phyloP scores from a whole-genome alignment of 2,329 filamentous ascomycete genomes.

The Cordyceps cateniannulata region DNA sequence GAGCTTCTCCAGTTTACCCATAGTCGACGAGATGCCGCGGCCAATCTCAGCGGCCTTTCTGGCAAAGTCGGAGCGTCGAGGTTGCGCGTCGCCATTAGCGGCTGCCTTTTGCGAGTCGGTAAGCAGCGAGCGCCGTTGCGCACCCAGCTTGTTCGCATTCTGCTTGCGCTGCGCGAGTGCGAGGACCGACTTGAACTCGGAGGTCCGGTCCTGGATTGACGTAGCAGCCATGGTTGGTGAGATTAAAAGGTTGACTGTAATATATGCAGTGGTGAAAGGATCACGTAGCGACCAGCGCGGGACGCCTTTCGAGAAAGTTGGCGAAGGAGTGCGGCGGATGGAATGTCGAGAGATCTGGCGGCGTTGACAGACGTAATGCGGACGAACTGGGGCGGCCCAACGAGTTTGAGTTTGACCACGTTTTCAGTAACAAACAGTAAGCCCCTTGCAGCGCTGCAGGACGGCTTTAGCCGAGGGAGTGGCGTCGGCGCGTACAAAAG shows the following conservation, averaged over 20 bases:
- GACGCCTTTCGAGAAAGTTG: slow-evolving; percentile 1
- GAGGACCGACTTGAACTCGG: slow-evolving; percentile 90
- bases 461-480: slow-evolving; percentile 8
- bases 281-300: slow-evolving; percentile 30
- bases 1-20: slow-evolving; percentile 90
- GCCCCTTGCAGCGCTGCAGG: neutral
- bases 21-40: slow-evolving; percentile 82
- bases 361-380: neutral
- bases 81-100: slow-evolving; percentile 46
- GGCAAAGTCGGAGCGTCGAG: slow-evolving; percentile 83
- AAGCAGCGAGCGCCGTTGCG: slow-evolving; percentile 75
- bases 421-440: slow-evolving; percentile 3
- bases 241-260: neutral
- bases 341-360: neutral
- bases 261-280: slow-evolving; percentile 1
- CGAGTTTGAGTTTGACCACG: slow-evolving; percentile 9
- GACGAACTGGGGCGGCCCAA: neutral
- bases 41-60: slow-evolving; percentile 87
- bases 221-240: slow-evolving; percentile 47
- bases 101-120: slow-evolving; percentile 64
- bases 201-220: slow-evolving; percentile 93
- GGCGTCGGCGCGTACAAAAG: neutral
- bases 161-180: slow-evolving; percentile 77
- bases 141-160: slow-evolving; percentile 66
- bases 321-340: neutral